A percentile compares a stretch with the other conserved stretches of the same genome.
These are phyloP conservation scores for Ormosia semicastrata DNA, from an alignment of 306 rosid species.

Conservation along the genomic window DNA sequence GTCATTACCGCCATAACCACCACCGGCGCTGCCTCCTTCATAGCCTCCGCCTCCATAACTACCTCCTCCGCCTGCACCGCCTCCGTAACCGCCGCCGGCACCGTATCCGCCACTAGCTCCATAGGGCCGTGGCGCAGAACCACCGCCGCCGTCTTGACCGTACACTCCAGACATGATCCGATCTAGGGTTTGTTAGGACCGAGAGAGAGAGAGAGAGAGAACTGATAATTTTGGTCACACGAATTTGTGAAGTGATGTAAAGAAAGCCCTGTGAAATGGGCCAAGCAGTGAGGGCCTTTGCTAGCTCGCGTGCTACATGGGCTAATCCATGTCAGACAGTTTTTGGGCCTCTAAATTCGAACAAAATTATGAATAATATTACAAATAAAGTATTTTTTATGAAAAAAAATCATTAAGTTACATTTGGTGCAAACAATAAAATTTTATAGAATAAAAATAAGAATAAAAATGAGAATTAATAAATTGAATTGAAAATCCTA, in stretches of 20 bases:
- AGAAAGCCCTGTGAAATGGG: neutral
- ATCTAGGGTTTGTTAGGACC: constrained; percentile 44
- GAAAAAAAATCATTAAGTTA: too few relatives aligned
- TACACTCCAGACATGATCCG: constrained; percentile 83
- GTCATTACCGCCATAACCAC: constrained; percentile 42
- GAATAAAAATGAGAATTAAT: too few relatives aligned
- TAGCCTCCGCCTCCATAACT: constrained; percentile 36
- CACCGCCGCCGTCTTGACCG: constrained; percentile 82
- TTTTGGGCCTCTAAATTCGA: too few relatives aligned
- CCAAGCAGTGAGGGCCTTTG: neutral
- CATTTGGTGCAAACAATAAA: too few relatives aligned
- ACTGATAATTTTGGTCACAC: constrained; percentile 8
- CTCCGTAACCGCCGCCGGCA: constrained; percentile 50
- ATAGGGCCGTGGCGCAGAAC: constrained; percentile 68
- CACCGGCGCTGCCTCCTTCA: constrained; percentile 31
- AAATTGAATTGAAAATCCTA: too few relatives aligned
- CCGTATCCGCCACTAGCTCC: constrained; percentile 59
- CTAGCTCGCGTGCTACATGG: neutral
- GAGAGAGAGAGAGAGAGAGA: constrained; percentile 26
- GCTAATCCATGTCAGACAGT: neutral
- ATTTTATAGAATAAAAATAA: too few relatives aligned
- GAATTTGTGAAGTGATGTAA: neutral
- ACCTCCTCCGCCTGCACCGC: constrained; percentile 33
- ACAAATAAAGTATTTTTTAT: too few relatives aligned
- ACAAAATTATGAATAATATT: too few relatives aligned